These are phyloP conservation scores for Exsudoporus floridanus DNA, from an alignment of 1,284 basidiomycete genomes.

Conservation along the genomic window DNA sequence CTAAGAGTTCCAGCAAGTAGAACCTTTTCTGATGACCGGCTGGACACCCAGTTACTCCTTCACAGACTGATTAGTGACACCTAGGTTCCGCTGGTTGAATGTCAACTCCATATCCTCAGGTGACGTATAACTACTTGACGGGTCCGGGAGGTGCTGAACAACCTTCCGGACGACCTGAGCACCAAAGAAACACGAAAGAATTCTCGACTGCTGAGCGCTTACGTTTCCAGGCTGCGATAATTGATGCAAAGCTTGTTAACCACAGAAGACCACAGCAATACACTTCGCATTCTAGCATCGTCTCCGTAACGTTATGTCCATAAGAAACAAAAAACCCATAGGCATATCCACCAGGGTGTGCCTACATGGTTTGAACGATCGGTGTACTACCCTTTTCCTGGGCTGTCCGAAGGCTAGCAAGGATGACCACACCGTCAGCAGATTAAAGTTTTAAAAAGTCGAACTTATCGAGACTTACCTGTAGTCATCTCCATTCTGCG, in stretches of 20 bases:
- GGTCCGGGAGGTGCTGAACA: too few relatives aligned
- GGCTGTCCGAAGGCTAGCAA: slow-evolving; percentile 66
- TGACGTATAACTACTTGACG: too few relatives aligned
- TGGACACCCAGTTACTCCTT: too few relatives aligned
- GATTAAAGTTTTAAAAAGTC: not conserved
- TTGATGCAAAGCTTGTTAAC: not conserved
- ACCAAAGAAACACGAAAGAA: too few relatives aligned
- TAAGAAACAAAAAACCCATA: not conserved
- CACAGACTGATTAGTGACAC: too few relatives aligned
- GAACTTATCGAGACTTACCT: slow-evolving; percentile 49
- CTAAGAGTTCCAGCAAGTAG: too few relatives aligned
- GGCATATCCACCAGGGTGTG: not conserved
- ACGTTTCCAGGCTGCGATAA: not conserved
- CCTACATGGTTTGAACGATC: slow-evolving; percentile 47
- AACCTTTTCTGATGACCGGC: too few relatives aligned
- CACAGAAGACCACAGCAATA: not conserved
- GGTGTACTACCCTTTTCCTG: slow-evolving; percentile 73
- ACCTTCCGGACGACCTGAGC: too few relatives aligned
- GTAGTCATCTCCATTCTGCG: slow-evolving; percentile 96
- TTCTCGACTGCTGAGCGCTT: too few relatives aligned
- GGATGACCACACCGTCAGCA: not conserved
- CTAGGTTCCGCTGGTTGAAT: too few relatives aligned
- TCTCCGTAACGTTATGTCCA: not conserved
- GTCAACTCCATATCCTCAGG: too few relatives aligned
- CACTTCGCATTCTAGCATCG: not conserved